Conservation (phyloP, 139 green algal species). For the Microglena sp. region DNA sequence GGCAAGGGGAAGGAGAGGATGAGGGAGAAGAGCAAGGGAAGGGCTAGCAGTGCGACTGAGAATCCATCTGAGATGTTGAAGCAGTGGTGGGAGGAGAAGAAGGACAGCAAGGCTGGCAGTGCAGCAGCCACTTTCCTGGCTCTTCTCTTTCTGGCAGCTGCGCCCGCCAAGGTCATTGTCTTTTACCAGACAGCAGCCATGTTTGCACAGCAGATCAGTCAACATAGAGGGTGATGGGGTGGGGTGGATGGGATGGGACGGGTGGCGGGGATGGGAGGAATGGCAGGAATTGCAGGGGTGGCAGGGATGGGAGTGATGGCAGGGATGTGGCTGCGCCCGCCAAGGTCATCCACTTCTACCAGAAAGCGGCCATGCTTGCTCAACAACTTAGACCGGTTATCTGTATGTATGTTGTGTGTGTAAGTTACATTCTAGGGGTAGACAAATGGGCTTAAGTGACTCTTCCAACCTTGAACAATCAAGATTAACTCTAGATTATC, state of each 20-base stretch:
- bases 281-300: not conserved
- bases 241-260: not conserved
- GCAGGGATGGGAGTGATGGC: not conserved
- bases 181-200: not conserved
- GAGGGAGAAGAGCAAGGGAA: too few relatives aligned
- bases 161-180: not conserved
- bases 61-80: too few relatives aligned
- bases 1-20: not conserved
- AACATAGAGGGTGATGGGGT: not conserved
- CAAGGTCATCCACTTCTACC: not conserved
- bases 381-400: not conserved
- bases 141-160: not conserved
- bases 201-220: not conserved
- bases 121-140: not conserved
- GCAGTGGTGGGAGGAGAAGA: too few relatives aligned
- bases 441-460: too few relatives aligned
- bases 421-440: not conserved
- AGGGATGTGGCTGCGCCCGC: not conserved
- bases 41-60: too few relatives aligned
- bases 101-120: too few relatives aligned
- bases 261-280: not conserved
- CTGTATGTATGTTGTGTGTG: not conserved
- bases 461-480: too few relatives aligned
- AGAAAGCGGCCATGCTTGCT: too few relatives aligned
- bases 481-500: too few relatives aligned